Percentiles rank a stretch among this genome's conserved stretches.
These are phyloP conservation scores for Akanthomyces uredinophilus DNA, from an alignment of 2,329 filamentous ascomycete species.

Conservation along the genomic window DNA sequence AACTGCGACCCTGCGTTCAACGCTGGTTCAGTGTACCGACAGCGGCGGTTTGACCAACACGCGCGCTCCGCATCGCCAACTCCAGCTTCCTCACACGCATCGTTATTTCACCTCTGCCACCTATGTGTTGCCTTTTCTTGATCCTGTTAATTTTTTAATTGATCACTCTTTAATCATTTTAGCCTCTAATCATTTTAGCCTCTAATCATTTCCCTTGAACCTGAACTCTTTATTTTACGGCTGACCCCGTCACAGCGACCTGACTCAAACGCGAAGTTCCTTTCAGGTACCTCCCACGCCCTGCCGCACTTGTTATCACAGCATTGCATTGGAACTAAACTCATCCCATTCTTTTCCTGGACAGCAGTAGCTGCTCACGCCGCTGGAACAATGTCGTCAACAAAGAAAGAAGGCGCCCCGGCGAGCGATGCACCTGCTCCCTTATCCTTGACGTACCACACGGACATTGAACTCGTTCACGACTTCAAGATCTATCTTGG, in stretches of 20 bases:
- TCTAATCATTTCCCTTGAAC: too few relatives aligned
- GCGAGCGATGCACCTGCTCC: too few relatives aligned
- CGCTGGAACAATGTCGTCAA: background rate
- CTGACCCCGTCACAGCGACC: too few relatives aligned
- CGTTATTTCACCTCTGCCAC: background rate
- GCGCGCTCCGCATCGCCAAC: background rate
- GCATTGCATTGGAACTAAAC: too few relatives aligned
- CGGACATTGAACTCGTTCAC: background rate
- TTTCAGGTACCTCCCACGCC: background rate
- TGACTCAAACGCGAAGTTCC: background rate
- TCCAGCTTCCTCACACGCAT: background rate
- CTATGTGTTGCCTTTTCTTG: too few relatives aligned
- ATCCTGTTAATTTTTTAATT: too few relatives aligned
- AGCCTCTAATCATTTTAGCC: too few relatives aligned
- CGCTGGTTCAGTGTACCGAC: background rate
- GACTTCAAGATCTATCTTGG: background rate
- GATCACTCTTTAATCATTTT: too few relatives aligned
- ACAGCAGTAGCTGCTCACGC: too few relatives aligned
- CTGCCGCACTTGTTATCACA: background rate
- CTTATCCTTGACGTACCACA: background rate
- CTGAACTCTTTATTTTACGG: too few relatives aligned
- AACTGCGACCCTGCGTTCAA: background rate
- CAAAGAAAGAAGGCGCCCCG: background rate
- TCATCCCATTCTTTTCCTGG: too few relatives aligned
- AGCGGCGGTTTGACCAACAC: background rate